A percentile compares a stretch with the other conserved stretches of the same genome.
These are phyloP conservation scores for Papilionanthe hybrid DNA, from an alignment of 116 monocot species.

Conservation along the genomic window DNA sequence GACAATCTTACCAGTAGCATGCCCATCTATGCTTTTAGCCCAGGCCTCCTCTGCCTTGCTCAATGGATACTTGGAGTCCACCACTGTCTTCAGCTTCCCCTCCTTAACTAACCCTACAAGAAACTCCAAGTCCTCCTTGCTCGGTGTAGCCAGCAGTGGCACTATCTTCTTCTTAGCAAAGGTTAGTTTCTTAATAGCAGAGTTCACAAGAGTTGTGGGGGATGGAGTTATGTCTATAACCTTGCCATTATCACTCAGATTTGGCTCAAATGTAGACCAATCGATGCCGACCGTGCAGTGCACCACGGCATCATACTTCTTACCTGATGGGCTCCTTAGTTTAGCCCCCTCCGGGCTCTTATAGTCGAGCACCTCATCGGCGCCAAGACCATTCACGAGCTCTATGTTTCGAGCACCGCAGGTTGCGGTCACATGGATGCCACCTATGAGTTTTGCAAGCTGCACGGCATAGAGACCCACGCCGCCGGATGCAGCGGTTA, in stretches of 20 bases:
- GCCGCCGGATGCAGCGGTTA: slow-evolving; percentile 58
- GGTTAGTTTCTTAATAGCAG: slow-evolving; percentile 18
- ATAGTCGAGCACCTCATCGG: slow-evolving; percentile 57
- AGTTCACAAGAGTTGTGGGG: slow-evolving; percentile 10
- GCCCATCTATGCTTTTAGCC: slow-evolving; percentile 44
- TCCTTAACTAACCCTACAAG: slow-evolving; percentile 47
- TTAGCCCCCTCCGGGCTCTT: slow-evolving; percentile 32
- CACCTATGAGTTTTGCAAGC: slow-evolving; percentile 31
- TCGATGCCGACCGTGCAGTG: slow-evolving; percentile 26
- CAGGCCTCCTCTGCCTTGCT: slow-evolving; percentile 42
- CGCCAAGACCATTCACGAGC: slow-evolving; percentile 37
- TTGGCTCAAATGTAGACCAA: slow-evolving; percentile 35
- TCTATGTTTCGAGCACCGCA: slow-evolving; percentile 49
- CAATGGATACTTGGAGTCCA: slow-evolving; percentile 44
- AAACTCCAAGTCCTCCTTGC: slow-evolving; percentile 33
- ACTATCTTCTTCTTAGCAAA: slow-evolving; percentile 32
- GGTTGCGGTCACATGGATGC: slow-evolving; percentile 35
- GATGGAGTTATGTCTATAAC: slow-evolving; percentile 37
- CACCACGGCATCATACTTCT: slow-evolving; percentile 37
- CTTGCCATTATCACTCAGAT: slow-evolving; percentile 31
- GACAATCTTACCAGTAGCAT: slow-evolving; percentile 48
- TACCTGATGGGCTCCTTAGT: slow-evolving; percentile 38
- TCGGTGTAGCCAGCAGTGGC: slow-evolving; percentile 12
- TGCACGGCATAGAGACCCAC: slow-evolving; percentile 45
- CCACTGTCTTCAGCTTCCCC: slow-evolving; percentile 55